These are phyloP conservation scores for Kappamyces sp. DNA, from an alignment of 192 early-diverging fungal species.

Conservation along the genomic window DNA sequence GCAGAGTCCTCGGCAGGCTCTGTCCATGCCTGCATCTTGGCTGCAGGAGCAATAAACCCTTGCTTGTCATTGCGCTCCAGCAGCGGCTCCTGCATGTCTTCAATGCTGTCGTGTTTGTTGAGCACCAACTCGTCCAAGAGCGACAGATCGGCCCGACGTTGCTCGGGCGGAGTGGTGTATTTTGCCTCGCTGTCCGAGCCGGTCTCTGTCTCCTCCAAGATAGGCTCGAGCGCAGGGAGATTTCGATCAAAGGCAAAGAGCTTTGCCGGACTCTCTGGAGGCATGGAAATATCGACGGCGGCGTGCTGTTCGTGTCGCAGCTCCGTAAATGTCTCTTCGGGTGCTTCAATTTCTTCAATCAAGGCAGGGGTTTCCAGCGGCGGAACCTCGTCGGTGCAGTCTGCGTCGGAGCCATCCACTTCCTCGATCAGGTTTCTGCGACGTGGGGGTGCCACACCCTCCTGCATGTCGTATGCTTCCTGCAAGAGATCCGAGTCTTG, in stretches of 20 bases:
- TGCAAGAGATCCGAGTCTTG: constrained; percentile 6
- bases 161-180: constrained; percentile 2
- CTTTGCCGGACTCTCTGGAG: too few species aligned
- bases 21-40: not conserved
- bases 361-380: not conserved
- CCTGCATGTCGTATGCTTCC: not conserved
- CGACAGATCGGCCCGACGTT: not conserved
- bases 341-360: not conserved
- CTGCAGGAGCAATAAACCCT: not conserved
- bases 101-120: not conserved
- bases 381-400: not conserved
- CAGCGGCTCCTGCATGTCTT: constrained; percentile 1
- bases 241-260: too few species aligned
- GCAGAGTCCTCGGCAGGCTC: not conserved
- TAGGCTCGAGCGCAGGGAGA: too few species aligned
- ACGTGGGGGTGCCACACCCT: not conserved
- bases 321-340: not conserved
- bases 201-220: too few species aligned
- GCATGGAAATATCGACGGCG: not conserved
- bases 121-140: not conserved
- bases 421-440: not conserved
- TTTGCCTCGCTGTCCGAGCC: not conserved
- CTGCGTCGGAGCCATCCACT: not conserved
- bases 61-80: constrained; percentile 1
- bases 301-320: not conserved